phyloP scores from a whole-genome alignment of 257 asterid species.

The Plectranthus barbatus region DNA sequence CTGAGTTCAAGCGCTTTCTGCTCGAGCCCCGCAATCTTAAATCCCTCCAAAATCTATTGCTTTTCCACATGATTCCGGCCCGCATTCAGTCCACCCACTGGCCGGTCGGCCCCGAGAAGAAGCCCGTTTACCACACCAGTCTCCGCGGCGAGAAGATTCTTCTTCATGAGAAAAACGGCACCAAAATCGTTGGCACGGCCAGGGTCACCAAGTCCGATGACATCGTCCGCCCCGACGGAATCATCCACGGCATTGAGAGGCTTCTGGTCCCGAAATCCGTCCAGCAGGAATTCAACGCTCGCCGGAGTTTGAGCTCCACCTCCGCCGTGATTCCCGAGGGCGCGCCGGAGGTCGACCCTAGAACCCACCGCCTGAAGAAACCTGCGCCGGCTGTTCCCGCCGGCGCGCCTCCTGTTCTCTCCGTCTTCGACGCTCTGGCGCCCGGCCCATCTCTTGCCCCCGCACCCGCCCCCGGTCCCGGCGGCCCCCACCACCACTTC shows the following conservation, averaged over 20 bases:
- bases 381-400: conserved; percentile 39
- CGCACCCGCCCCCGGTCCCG: conserved; percentile 91
- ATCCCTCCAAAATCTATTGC: conserved; percentile 67
- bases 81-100: conserved; percentile 53
- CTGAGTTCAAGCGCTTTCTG: conserved; percentile 75
- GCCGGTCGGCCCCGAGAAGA: conserved; percentile 4
- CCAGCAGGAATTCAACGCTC: no score
- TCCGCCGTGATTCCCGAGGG: no score
- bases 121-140: conserved; percentile 25
- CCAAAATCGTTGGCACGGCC: conserved; percentile 36
- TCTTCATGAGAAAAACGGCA: conserved; percentile 31
- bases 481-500: no score
- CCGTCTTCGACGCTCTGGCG: conserved; percentile 68
- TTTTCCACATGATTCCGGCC: conserved; percentile 70
- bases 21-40: conserved; percentile 79
- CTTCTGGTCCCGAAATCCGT: conserved; percentile 71
- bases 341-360: conserved; percentile 81
- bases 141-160: conserved; percentile 42
- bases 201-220: conserved; percentile 49
- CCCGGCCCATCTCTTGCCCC: conserved; percentile 94
- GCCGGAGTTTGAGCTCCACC: conserved; percentile 61
- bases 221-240: conserved; percentile 76
- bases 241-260: conserved; percentile 85
- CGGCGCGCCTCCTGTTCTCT: conserved; percentile 66
- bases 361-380: conserved; percentile 61